These are phyloP conservation scores for Pseudocercospora eumusae DNA, from an alignment of 2,329 filamentous ascomycete genomes.

Conservation along the genomic window DNA sequence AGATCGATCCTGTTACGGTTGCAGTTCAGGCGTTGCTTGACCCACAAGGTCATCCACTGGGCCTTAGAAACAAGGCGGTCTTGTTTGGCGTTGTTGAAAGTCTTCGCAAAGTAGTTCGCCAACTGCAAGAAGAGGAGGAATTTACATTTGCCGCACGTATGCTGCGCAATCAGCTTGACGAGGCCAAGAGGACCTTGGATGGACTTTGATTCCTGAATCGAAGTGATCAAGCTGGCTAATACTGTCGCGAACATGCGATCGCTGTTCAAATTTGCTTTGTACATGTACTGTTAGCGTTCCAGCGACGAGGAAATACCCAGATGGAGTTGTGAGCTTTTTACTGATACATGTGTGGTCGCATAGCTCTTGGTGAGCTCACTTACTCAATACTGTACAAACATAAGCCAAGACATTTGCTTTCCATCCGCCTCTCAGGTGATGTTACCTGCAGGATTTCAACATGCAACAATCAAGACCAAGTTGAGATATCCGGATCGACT, in stretches of 20 bases:
- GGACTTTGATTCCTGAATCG: slow-evolving; percentile 45
- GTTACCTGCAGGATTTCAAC: not conserved
- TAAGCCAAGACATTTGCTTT: not conserved
- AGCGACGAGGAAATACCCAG: slow-evolving; percentile 9
- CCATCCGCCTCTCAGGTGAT: not conserved
- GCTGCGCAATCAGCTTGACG: slow-evolving; percentile 71
- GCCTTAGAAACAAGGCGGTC: slow-evolving; percentile 58
- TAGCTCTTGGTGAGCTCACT: not conserved
- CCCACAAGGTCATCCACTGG: slow-evolving; percentile 45
- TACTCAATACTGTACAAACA: not conserved
- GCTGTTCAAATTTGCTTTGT: not conserved
- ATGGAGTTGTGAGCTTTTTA: slow-evolving; percentile 4
- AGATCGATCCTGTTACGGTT: slow-evolving; percentile 41
- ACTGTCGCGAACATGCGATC: not conserved
- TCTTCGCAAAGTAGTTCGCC: slow-evolving; percentile 55
- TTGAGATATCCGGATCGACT: not conserved
- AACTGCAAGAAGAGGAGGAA: slow-evolving; percentile 51
- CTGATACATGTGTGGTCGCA: not conserved
- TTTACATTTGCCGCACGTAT: slow-evolving; percentile 61
- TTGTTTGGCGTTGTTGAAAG: slow-evolving; percentile 54
- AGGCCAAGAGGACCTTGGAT: slow-evolving; percentile 71
- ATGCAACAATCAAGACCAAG: not conserved
- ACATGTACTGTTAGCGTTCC: not conserved
- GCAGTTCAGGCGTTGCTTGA: slow-evolving; percentile 46
- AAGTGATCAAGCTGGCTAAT: not conserved